These are phyloP conservation scores for Penicillium maclennaniae DNA, from an alignment of 495 filamentous ascomycete species.

Conservation along the genomic window DNA sequence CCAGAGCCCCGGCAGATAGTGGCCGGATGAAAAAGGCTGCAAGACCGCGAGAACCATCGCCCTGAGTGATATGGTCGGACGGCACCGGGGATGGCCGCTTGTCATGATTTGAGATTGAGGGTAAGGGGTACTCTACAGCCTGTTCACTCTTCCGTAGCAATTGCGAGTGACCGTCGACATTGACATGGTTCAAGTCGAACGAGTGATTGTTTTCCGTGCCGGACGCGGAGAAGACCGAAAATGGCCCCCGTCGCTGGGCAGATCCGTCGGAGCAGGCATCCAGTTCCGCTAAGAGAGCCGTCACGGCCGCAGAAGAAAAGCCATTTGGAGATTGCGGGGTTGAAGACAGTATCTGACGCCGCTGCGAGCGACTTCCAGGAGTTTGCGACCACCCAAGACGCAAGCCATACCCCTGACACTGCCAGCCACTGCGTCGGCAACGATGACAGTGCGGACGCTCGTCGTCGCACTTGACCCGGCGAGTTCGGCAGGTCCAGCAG, in stretches of 20 bases:
- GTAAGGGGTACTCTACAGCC: background rate
- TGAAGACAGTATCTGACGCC: constrained; percentile 13
- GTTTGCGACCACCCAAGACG: constrained; percentile 24
- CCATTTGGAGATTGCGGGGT: constrained; percentile 3
- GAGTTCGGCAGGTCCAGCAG: constrained; percentile 31
- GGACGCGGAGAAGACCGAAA: constrained; percentile 23
- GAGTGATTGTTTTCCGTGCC: background rate
- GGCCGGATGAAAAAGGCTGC: background rate
- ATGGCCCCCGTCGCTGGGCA: constrained; percentile 21
- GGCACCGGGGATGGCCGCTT: background rate
- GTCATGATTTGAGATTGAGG: background rate
- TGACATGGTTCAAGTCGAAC: background rate
- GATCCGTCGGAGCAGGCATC: constrained; percentile 16
- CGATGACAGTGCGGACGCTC: constrained; percentile 35
- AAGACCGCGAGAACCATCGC: background rate
- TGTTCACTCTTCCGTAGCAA: too few relatives aligned
- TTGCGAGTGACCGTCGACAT: too few relatives aligned
- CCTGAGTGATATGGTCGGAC: background rate
- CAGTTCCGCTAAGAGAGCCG: constrained; percentile 15
- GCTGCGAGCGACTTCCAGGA: constrained; percentile 17
- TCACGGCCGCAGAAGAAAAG: constrained; percentile 20
- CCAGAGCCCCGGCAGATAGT: background rate
- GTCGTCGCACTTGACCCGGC: constrained; percentile 46
- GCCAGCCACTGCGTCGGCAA: constrained; percentile 35
- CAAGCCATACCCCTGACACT: constrained; percentile 40